phyloP scores from a whole-genome alignment of 805 yeast species.

The Teunomyces stri region DNA sequence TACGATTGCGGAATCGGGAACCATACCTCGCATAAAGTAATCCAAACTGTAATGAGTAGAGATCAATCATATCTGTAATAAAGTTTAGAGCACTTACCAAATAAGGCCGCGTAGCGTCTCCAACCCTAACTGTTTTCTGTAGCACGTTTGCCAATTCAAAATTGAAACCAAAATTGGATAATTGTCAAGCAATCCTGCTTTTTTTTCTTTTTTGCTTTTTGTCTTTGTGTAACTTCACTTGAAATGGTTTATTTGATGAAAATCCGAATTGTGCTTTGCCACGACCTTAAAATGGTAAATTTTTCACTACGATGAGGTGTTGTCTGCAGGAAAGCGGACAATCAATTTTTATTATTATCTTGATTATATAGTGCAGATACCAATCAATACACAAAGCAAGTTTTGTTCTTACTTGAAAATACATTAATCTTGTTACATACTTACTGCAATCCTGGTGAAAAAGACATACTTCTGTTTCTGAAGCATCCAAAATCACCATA shows the following conservation, averaged over 20 bases:
- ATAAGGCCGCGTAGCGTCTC: too few relatives aligned
- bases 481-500: neutral
- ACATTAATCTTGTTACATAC: neutral
- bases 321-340: neutral
- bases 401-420: neutral
- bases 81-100: too few relatives aligned
- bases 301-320: constrained; percentile 4
- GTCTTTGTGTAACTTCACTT: neutral
- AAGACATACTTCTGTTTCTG: neutral
- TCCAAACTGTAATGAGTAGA: too few relatives aligned
- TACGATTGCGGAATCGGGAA: too few relatives aligned
- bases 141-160: too few relatives aligned
- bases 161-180: too few relatives aligned
- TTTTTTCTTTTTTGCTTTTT: neutral
- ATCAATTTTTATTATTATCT: neutral
- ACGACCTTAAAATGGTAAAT: constrained; percentile 2
- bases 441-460: neutral
- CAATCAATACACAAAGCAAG: constrained; percentile 1
- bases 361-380: neutral
- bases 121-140: too few relatives aligned
- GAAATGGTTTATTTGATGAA: neutral
- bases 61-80: too few relatives aligned
- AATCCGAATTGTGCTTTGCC: neutral
- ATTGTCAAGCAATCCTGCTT: too few relatives aligned
- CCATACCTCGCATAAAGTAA: too few relatives aligned